These are phyloP conservation scores for Pyricularia grisea DNA, from an alignment of 2,329 filamentous ascomycete genomes.

Conservation along the genomic window DNA sequence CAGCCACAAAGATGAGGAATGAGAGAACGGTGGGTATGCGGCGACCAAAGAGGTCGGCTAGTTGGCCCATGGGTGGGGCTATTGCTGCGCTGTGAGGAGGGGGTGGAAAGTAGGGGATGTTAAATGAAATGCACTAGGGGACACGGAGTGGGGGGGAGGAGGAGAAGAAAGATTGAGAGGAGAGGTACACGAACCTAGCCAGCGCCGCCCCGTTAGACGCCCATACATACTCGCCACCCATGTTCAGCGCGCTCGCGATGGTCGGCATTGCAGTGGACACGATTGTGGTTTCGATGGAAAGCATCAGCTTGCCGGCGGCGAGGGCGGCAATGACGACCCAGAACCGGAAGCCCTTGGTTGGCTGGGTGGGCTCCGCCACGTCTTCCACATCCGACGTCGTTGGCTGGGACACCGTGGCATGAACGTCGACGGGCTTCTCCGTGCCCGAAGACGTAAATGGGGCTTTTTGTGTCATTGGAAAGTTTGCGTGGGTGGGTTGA, in stretches of 20 bases:
- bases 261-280: background rate
- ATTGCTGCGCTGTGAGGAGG: background rate
- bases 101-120: background rate
- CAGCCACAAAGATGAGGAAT: background rate
- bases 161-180: background rate
- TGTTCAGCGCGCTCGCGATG: background rate
- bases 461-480: background rate
- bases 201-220: background rate
- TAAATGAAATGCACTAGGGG: background rate
- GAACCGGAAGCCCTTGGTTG: background rate
- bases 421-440: background rate
- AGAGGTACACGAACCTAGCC: background rate
- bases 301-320: background rate
- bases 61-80: background rate
- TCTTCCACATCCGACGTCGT: background rate
- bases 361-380: background rate
- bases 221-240: background rate
- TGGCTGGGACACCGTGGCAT: background rate
- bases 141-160: background rate
- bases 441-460: background rate
- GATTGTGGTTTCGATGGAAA: background rate
- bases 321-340: background rate
- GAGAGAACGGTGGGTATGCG: background rate
- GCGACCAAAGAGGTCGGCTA: slow-evolving; percentile 1
- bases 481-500: background rate